Evolutionary conservation across 768 basidiomycete species (phyloP).

Genomic region (Clavulina sp.): DNA sequence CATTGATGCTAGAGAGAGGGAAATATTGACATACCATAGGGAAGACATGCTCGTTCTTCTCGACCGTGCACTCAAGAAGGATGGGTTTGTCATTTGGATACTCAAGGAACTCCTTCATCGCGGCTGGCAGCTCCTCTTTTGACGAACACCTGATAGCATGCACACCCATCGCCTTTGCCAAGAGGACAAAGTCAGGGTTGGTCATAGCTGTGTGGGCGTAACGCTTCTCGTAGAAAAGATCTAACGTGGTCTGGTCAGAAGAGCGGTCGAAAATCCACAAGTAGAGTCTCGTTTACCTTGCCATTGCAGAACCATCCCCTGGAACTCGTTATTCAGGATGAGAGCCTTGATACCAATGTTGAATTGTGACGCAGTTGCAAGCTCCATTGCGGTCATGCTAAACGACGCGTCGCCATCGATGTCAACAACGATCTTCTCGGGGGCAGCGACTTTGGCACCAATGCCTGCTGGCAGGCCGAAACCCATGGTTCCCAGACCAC

Average conservation of each 20-base stretch:
- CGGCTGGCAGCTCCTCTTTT: slow-evolving; percentile 63
- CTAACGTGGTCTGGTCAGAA: slow-evolving; percentile 19
- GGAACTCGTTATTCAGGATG: slow-evolving; percentile 90
- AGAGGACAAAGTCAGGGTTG: slow-evolving; percentile 86
- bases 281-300: slow-evolving; percentile 42
- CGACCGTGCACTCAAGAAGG: slow-evolving; percentile 78
- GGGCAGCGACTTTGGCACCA: slow-evolving; percentile 92
- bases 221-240: slow-evolving; percentile 92
- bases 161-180: slow-evolving; percentile 82
- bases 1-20: slow-evolving; percentile 10
- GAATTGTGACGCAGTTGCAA: slow-evolving; percentile 82
- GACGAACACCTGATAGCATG: slow-evolving; percentile 68
- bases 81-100: slow-evolving; percentile 78
- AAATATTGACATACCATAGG: slow-evolving; percentile 46
- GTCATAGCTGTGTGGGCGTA: slow-evolving; percentile 93
- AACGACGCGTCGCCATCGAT: slow-evolving; percentile 97
- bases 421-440: slow-evolving; percentile 84
- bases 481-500: slow-evolving; percentile 98
- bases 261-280: background rate
- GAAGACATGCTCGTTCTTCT: slow-evolving; percentile 74
- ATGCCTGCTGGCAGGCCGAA: slow-evolving; percentile 90
- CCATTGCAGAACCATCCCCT: slow-evolving; percentile 99
- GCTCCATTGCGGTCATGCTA: slow-evolving; percentile 99
- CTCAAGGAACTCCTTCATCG: slow-evolving; percentile 98
- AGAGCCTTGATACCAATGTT: slow-evolving; percentile 90